Evolutionary conservation across 2,329 filamentous ascomycete genomes (phyloP).

Genomic region (Chaetothyriales sp.): DNA sequence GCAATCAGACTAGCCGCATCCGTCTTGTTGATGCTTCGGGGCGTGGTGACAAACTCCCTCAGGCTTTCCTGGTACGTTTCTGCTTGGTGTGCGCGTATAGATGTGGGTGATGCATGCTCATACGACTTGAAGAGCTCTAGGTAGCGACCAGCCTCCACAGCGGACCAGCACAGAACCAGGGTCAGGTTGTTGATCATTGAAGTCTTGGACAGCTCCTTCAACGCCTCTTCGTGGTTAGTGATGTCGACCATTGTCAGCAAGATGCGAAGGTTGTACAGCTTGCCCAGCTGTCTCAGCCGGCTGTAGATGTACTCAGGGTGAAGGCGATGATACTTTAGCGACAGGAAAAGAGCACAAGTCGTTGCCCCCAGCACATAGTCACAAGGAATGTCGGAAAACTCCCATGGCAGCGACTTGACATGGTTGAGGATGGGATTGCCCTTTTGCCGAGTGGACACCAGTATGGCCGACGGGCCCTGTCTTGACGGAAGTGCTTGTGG

Average conservation of each 20-base stretch:
- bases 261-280: conserved; percentile 75
- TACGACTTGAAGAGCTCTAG: conserved; percentile 90
- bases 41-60: conserved; percentile 84
- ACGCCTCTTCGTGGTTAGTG: conserved; percentile 74
- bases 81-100: conserved; percentile 74
- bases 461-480: conserved; percentile 58
- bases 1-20: conserved; percentile 83
- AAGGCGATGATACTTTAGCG: conserved; percentile 89
- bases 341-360: conserved; percentile 83
- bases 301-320: conserved; percentile 98
- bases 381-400: conserved; percentile 91
- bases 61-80: conserved; percentile 74
- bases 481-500: conserved; percentile 67
- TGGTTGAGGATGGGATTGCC: conserved; percentile 83
- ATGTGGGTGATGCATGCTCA: conserved; percentile 68
- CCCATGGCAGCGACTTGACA: conserved; percentile 76
- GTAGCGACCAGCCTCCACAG: conserved; percentile 84
- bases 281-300: conserved; percentile 69
- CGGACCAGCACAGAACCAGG: conserved; percentile 83
- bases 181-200: conserved; percentile 87
- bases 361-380: conserved; percentile 82
- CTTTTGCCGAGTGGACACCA: conserved; percentile 84
- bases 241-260: conserved; percentile 90
- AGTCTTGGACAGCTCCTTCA: conserved; percentile 86
- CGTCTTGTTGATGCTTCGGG: conserved; percentile 82